Percentiles rank a stretch among this genome's conserved stretches.
These are phyloP conservation scores for Skeletonema marinoi DNA, from an alignment of 108 stramenopile species.

Conservation along the genomic window DNA sequence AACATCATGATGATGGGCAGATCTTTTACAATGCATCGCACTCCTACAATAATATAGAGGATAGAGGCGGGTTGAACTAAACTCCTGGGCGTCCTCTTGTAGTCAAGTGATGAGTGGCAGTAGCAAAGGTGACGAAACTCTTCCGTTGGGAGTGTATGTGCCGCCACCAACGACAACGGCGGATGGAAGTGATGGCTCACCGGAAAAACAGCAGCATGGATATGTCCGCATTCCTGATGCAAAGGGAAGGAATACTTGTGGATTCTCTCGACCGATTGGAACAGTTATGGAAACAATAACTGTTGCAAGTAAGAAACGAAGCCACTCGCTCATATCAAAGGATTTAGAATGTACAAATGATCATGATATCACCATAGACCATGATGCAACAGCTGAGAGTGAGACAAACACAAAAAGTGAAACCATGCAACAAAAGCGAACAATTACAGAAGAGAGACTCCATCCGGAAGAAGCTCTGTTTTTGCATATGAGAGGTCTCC, in stretches of 20 bases:
- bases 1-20: too few species aligned
- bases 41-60: too few species aligned
- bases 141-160: neutral
- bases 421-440: conserved; percentile 6
- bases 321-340: neutral
- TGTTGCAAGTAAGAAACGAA: conserved; percentile 7
- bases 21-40: too few species aligned
- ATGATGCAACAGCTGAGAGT: neutral
- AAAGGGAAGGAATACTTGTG: conserved; percentile 65
- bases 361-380: neutral
- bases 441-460: conserved; percentile 50
- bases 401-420: conserved; percentile 6
- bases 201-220: conserved; percentile 12
- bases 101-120: neutral
- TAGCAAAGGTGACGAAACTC: neutral
- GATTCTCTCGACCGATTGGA: conserved; percentile 47
- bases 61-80: neutral
- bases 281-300: neutral
- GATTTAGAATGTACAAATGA: neutral
- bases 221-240: conserved; percentile 49
- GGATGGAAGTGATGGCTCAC: neutral
- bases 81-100: neutral
- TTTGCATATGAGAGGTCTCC: conserved; percentile 69
- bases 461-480: conserved; percentile 86
- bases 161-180: neutral